These are phyloP conservation scores for Gynochthodes officinalis DNA, from an alignment of 257 asterid genomes.

Conservation along the genomic window DNA sequence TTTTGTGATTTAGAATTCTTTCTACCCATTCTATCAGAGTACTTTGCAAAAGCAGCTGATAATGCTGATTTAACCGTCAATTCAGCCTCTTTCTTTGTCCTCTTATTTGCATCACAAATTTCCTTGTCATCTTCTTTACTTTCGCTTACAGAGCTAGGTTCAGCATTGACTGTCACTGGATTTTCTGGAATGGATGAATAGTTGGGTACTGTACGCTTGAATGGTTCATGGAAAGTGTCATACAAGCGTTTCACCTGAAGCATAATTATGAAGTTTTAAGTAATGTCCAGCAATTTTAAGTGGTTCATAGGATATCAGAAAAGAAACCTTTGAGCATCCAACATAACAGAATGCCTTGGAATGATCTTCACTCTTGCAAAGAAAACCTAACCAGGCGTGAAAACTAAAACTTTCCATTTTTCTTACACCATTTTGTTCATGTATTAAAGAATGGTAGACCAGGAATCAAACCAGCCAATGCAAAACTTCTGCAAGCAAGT, in stretches of 20 bases:
- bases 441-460: background rate
- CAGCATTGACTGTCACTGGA: conserved; percentile 28
- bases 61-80: conserved; percentile 64
- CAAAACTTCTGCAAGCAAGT: background rate
- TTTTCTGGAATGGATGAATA: conserved; percentile 34
- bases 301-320: background rate
- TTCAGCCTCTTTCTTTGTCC: conserved; percentile 57
- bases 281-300: background rate
- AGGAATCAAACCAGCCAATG: background rate
- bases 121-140: conserved; percentile 39
- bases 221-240: conserved; percentile 91
- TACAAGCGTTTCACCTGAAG: conserved; percentile 80
- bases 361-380: background rate
- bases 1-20: conserved; percentile 36
- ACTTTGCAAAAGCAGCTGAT: conserved; percentile 73
- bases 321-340: background rate
- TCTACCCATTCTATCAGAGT: conserved; percentile 43
- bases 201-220: conserved; percentile 67
- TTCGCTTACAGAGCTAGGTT: conserved; percentile 35
- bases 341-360: background rate
- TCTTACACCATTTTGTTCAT: background rate
- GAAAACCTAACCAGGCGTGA: background rate
- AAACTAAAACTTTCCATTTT: background rate
- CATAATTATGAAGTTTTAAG: background rate
- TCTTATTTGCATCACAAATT: conserved; percentile 37